These are phyloP conservation scores for Rhizomucor miehei DNA, from an alignment of 371 early-diverging fungal species.

Conservation along the genomic window DNA sequence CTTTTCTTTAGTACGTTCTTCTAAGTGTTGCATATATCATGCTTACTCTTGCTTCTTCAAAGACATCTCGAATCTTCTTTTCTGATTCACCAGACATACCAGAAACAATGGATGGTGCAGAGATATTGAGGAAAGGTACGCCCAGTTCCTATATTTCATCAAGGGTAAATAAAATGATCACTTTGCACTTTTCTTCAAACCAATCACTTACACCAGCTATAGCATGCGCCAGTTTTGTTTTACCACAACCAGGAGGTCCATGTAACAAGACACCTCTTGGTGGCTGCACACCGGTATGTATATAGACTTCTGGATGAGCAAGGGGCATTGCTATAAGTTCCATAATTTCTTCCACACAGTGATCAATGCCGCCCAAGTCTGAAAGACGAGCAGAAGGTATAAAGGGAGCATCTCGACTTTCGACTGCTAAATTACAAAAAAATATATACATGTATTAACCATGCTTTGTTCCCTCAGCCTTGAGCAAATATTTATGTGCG, in stretches of 20 bases:
- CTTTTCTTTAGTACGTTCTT: background rate
- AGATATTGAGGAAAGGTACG: conserved; percentile 95
- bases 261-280: conserved; percentile 91
- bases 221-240: conserved; percentile 97
- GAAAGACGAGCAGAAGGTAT: conserved; percentile 68
- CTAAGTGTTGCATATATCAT: background rate
- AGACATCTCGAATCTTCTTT: conserved; percentile 97
- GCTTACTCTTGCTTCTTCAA: conserved; percentile 88
- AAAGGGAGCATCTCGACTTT: conserved; percentile 39
- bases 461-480: too few relatives aligned
- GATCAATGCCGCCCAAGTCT: conserved; percentile 91
- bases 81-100: conserved; percentile 99
- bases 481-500: background rate
- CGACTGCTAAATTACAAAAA: conserved; percentile 25
- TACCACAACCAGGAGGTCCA: conserved; percentile 99
- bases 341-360: conserved; percentile 87
- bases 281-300: conserved; percentile 95
- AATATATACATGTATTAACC: background rate
- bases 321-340: conserved; percentile 97
- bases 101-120: conserved; percentile 98
- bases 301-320: conserved; percentile 94
- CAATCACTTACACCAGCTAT: conserved; percentile 85
- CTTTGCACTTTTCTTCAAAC: background rate
- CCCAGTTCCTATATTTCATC: conserved; percentile 69
- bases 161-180: conserved; percentile 21